A percentile compares a stretch with the other conserved stretches of the same genome.
Conservation (phyloP, 2,329 filamentous ascomycete species). For the Stylonectria norvegica region DNA sequence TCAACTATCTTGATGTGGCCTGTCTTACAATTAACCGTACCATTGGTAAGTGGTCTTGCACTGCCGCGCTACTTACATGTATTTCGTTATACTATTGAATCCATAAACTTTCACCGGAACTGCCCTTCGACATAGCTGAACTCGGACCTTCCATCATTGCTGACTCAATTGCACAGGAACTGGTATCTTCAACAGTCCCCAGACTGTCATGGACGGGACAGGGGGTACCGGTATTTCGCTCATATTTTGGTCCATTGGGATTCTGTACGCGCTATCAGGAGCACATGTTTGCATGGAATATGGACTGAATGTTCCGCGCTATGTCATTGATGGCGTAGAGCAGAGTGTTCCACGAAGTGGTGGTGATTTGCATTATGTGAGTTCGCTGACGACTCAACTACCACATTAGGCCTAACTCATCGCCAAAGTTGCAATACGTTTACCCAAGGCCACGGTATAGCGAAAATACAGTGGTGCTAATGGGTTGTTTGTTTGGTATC, state of each 20-base stretch:
- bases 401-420: too few species aligned
- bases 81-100: not conserved
- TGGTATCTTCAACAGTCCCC: conserved; percentile 36
- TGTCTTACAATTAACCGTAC: conserved; percentile 37
- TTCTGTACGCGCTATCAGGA: conserved; percentile 37
- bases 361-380: conserved; percentile 48
- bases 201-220: conserved; percentile 33
- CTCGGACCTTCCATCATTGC: conserved; percentile 19
- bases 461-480: conserved; percentile 35
- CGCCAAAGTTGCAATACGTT: conserved; percentile 47
- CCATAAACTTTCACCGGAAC: conserved; percentile 20
- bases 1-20: conserved; percentile 35
- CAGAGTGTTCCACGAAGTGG: conserved; percentile 43
- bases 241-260: conserved; percentile 39
- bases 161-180: conserved; percentile 28
- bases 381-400: too few species aligned
- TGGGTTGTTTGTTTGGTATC: conserved; percentile 44
- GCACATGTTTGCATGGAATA: conserved; percentile 43
- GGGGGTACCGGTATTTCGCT: conserved; percentile 33
- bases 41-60: conserved; percentile 29
- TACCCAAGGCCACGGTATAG: conserved; percentile 36
- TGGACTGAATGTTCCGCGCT: conserved; percentile 45
- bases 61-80: not conserved
- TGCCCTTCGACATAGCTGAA: conserved; percentile 5
- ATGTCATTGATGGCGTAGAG: conserved; percentile 37